Evolutionary conservation across 2,329 filamentous ascomycete species (phyloP), one percentile per base, ranked within the genome.

Genomic region (Graphium sp.): DNA sequence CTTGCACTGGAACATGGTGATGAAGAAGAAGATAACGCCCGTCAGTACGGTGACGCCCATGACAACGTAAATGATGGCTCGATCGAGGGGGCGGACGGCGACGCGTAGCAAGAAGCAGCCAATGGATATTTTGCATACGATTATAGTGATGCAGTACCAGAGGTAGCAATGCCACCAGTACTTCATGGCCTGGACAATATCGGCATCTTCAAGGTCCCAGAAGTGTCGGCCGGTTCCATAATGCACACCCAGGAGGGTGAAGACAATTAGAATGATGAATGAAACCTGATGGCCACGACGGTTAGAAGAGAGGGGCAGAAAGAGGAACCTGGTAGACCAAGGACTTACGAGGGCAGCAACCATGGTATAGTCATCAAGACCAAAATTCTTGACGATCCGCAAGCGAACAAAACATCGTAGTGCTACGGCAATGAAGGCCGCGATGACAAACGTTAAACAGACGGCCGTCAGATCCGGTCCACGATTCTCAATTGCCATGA

Each of bases 81-180:
- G 36, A 32, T 58, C 45, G 7, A 42, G 6, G 11, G 39, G 42
- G 10, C 42, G 39, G 32, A 48, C 41, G 6, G 52, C 49, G 28
- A 59, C 49, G 24, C 55, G 54, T 11, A 56, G 42, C 13, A 59
- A 44, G 29, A 58, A 55, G 32, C 42, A 48, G n/a, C 47, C 51
- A 35, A 59, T 56, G 18, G 55, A 58, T 11, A 56, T 40, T 33
- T 58, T 59, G 29, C 47, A 49, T 8, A 43, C 31, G 12, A 53
- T 44, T 49, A 53, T 53, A 13, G 44, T 39, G 18, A 46, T 24
- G 24, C 43, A 46, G 37, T 52, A 54, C 43, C 43, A 47, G 12
- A 53, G 33, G 26, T 52, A 52, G 36, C 50, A 53, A 32, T 45
- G 46, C 49, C 49, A 53, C 49, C 49, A 53, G 23, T 37, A 49